Conservation (phyloP, 2,329 filamentous ascomycete genomes). For the Claviceps sp. region DNA sequence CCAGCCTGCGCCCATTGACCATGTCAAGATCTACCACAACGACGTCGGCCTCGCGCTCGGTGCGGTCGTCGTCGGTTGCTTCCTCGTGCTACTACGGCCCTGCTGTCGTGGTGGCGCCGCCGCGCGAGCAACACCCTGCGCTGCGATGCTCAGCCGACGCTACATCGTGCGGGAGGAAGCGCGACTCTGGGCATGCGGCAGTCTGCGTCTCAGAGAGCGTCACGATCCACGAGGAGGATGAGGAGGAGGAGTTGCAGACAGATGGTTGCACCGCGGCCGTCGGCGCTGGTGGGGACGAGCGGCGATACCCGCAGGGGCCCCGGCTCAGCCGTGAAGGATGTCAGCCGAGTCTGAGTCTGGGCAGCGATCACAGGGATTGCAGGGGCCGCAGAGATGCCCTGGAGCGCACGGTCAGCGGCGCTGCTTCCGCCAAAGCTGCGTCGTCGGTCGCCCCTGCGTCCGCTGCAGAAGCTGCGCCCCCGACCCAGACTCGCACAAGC, state of each 20-base stretch:
- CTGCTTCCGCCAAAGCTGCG: constrained; percentile 8
- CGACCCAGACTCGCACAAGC: neutral
- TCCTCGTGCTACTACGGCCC: constrained; percentile 14
- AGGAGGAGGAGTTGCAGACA: neutral
- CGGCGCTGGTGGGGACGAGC: no score
- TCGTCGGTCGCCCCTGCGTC: neutral
- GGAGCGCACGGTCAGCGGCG: neutral
- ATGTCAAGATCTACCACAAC: constrained; percentile 12
- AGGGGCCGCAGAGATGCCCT: no score
- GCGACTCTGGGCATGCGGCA: constrained; percentile 41
- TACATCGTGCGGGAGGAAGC: constrained; percentile 29
- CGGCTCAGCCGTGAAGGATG: no score
- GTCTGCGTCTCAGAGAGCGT: constrained; percentile 20
- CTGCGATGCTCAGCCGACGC: constrained; percentile 26
- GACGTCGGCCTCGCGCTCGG: constrained; percentile 5
- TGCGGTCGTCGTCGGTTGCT: constrained; percentile 1
- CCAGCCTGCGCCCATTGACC: constrained; percentile 4
- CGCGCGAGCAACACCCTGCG: constrained; percentile 39
- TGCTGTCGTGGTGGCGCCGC: constrained; percentile 23
- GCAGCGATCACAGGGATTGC: no score
- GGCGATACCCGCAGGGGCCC: no score
- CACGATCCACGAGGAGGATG: constrained; percentile 10
- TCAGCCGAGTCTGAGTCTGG: no score
- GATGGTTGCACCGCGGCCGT: no score
- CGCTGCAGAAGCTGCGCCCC: neutral